A percentile compares a stretch with the other conserved stretches of the same genome.
phyloP scores from a whole-genome alignment of 192 early-diverging fungal species.

The Podila horticola region DNA sequence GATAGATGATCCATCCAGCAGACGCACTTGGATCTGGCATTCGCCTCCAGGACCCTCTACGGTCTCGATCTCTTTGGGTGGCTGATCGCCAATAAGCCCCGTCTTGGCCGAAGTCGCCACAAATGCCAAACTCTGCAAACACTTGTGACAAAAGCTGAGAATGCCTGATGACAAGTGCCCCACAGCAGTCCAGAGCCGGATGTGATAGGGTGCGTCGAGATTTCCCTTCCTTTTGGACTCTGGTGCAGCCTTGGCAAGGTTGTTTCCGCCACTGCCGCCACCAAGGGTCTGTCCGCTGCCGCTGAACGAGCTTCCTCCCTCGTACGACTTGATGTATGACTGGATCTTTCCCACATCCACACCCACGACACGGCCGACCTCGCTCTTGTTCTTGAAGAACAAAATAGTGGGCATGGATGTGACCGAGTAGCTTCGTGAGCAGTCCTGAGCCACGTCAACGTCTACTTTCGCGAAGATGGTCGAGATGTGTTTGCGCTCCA shows the following conservation, averaged over 20 bases:
- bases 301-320: conserved; percentile 35
- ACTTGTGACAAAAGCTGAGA: conserved; percentile 10
- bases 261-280: conserved; percentile 4
- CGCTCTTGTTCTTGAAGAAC: conserved; percentile 42
- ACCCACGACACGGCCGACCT: conserved; percentile 39
- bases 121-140: conserved; percentile 10
- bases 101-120: conserved; percentile 35
- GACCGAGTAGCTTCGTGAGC: conserved; percentile 19
- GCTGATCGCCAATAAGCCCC: conserved; percentile 27
- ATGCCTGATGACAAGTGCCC: conserved; percentile 36
- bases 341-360: conserved; percentile 41
- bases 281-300: conserved; percentile 44
- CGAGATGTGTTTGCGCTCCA: conserved; percentile 40
- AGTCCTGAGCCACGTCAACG: conserved; percentile 43
- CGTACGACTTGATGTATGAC: conserved; percentile 33
- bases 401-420: conserved; percentile 40
- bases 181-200: conserved; percentile 28
- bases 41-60: conserved; percentile 41
- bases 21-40: conserved; percentile 43
- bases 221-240: not conserved
- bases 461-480: conserved; percentile 46
- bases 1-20: conserved; percentile 35
- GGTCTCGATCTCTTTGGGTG: conserved; percentile 7
- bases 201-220: conserved; percentile 28
- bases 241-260: not conserved